Evolutionary conservation across 148 eudicot genomes (phyloP).

Genomic region (Salicornia ramosissima): DNA sequence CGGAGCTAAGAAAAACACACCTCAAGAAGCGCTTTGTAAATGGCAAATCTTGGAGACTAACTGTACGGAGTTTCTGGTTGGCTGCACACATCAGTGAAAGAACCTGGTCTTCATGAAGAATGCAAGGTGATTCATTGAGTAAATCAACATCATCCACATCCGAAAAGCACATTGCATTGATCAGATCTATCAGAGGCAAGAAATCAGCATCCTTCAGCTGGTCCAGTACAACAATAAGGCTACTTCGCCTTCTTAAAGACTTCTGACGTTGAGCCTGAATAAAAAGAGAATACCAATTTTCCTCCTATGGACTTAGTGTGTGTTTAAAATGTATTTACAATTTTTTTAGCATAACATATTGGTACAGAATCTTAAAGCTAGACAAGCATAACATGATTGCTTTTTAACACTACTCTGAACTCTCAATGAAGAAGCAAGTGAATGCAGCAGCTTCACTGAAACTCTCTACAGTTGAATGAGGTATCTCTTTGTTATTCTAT

Average conservation of each 20-base stretch:
- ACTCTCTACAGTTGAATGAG: no score
- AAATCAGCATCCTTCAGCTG: slow-evolving; percentile 43
- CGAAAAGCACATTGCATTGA: slow-evolving; percentile 23
- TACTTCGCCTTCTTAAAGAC: slow-evolving; percentile 28
- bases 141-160: slow-evolving; percentile 40
- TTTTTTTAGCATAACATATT: background rate
- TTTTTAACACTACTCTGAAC: no score
- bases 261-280: slow-evolving; percentile 47
- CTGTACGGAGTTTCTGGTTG: slow-evolving; percentile 41
- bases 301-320: background rate
- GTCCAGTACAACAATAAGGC: slow-evolving; percentile 32
- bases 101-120: slow-evolving; percentile 37
- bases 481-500: no score
- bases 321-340: no score
- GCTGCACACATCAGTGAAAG: slow-evolving; percentile 41
- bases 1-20: slow-evolving; percentile 27
- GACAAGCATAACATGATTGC: no score
- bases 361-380: no score
- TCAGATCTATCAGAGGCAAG: slow-evolving; percentile 41
- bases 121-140: slow-evolving; percentile 31
- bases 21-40: slow-evolving; percentile 43
- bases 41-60: slow-evolving; percentile 44
- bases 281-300: background rate
- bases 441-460: no score
- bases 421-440: no score